Evolutionary conservation across 345 rosid species (phyloP).

Genomic region (Clausena lansium): DNA sequence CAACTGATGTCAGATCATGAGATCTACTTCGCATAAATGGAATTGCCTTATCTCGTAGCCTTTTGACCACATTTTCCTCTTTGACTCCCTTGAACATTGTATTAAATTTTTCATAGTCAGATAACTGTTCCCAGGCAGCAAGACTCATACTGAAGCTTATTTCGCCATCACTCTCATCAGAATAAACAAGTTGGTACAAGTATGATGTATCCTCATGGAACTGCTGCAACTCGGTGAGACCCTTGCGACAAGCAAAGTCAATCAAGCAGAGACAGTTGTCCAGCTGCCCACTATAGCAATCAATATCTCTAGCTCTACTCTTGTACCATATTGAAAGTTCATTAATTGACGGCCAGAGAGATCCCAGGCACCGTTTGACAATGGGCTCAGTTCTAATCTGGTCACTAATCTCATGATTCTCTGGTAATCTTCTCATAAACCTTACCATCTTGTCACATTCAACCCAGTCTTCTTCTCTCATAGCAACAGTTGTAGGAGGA

Average conservation of each 20-base stretch:
- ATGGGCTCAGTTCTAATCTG: constrained; percentile 76
- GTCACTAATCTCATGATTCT: constrained; percentile 38
- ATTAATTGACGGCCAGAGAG: constrained; percentile 68
- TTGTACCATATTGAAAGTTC: constrained; percentile 80
- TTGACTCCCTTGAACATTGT: constrained; percentile 69
- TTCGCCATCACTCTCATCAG: constrained; percentile 50
- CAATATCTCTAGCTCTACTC: constrained; percentile 85
- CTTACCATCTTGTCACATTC: constrained; percentile 78
- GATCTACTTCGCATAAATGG: constrained; percentile 70
- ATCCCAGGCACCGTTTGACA: constrained; percentile 52
- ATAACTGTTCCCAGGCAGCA: constrained; percentile 69
- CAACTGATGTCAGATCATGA: constrained; percentile 15
- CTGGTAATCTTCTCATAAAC: constrained; percentile 57
- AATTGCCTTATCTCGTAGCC: constrained; percentile 61
- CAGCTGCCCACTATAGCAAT: constrained; percentile 81
- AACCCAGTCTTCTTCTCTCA: constrained; percentile 98
- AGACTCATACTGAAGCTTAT: constrained; percentile 58
- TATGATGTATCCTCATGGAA: constrained; percentile 71
- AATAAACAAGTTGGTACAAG: constrained; percentile 75
- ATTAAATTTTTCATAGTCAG: constrained; percentile 83
- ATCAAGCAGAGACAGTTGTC: constrained; percentile 78
- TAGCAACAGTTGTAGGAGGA: constrained; percentile 58
- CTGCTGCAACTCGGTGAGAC: constrained; percentile 62
- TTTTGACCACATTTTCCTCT: constrained; percentile 58
- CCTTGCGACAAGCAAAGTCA: constrained; percentile 74